Evolutionary conservation across 2,329 filamentous ascomycete species (phyloP), one percentile per base, ranked within the genome.

Genomic region (Sporothrix luriei): DNA sequence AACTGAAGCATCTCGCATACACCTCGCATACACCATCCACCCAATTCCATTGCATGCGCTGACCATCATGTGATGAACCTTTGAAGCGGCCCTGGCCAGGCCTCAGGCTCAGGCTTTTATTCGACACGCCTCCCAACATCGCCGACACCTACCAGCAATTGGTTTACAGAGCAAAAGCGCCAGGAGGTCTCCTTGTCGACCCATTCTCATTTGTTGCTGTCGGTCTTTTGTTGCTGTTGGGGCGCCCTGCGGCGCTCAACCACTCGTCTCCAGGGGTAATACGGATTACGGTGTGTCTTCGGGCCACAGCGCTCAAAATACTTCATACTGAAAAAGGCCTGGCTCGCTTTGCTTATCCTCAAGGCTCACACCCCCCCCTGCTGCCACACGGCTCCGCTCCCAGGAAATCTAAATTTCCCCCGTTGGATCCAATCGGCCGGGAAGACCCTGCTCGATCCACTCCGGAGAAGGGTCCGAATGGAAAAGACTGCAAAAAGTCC

Each of bases 381-480:
- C 52, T 48, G 65, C 51, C n/a, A 62, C n/a, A 64, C 40, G 40
- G 62, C 49, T 66, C 64, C 64, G 49, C 64, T 54, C 48, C 64
- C 40, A 68, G 52, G 52, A 48, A 40, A 49, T 49, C 54, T 38
- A 68, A 49, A 40, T 51, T 68, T 68, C 33, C 49, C 13, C 49
- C 49, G 49, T 55, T 66, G 48, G 59, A 67, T 70, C 68, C 68
- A 70, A 67, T 70, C 69, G 57, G 65, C 61, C 69, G 69, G 69
- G 69, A 70, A 54, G 65, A 14, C 43, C 49, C 64, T 57, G 33
- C 38, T 57, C 38, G 49, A 11, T 49, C 69, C 69, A 70, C 65
- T 24, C 54, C 66, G 66, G 66, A 59, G 43, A 68, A 68, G 52
- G 40, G 66, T 43, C 66, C 54, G 66, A 57, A 14, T 57, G 65